Base-by-base conservation (phyloP, 306 rosid species). In the Crotalaria pallida region DNA sequence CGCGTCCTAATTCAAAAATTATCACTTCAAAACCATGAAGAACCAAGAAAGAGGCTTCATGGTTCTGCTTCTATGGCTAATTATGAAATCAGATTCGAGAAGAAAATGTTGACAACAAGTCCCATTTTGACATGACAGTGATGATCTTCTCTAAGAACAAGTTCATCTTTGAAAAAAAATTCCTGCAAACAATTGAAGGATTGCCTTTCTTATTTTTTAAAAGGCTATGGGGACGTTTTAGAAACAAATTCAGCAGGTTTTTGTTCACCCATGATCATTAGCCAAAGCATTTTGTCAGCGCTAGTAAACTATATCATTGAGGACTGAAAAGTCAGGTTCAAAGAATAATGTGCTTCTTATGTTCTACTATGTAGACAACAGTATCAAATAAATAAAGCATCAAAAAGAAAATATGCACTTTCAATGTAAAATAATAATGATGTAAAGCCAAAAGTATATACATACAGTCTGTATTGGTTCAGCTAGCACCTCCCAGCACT, bases 381-480 rank as follows among this genome's bases (percentile, higher is more conserved):
- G 5, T 18, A 51, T 26, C 1, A 65, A 41, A 65, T 48, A 50
- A 72, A 71, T 23, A 64, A 31, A n/a, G 18, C 8, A 63, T 24
- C 1, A 4, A 10, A 58, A 45, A 65, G 36, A 45, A 72, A 40
- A 7, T 49, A 33, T 38, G 61, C 44, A 7, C 22, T 67, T 50
- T 34, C 11, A 16, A 68, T 48, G 41, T 26, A 61, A 76, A 59
- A 16, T 18, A 5, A 11, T 59, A 61, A 47, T 15, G 10, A 50
- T 3, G n/a, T 12, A 59, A 58, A 74, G 17, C 24, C 19, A 70
- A 50, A 67, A 40, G 69, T 67, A 74, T 63, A 55, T 67, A 73
- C 90, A 22, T 82, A 91, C 99, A 0, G 97, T 94, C 66, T 94
- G 99, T 67, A 94, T 94, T 55, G 99, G 96, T 78, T 91, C 99